Evolutionary conservation across 257 asterid species (phyloP).

Genomic region (Mentha longifolia): DNA sequence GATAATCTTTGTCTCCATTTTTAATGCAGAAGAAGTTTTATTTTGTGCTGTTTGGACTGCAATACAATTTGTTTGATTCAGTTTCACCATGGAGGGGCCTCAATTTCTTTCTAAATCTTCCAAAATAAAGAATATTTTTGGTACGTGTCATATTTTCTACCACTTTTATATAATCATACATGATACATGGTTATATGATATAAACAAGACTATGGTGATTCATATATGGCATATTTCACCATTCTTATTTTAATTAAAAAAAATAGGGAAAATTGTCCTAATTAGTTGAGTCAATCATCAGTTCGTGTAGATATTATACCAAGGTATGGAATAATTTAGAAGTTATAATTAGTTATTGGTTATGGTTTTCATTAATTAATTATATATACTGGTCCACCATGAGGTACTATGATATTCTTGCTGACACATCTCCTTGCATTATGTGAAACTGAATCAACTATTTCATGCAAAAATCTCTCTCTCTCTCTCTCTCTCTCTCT

Average conservation of each 20-base stretch:
- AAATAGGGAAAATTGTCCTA: too few species aligned
- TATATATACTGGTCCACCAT: neutral
- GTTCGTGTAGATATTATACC: too few species aligned
- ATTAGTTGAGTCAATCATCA: too few species aligned
- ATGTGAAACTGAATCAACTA: constrained; percentile 27
- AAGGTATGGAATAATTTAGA: too few species aligned
- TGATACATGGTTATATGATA: neutral
- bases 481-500: constrained; percentile 2
- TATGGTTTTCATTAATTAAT: neutral
- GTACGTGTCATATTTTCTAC: neutral
- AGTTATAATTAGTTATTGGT: too few species aligned
- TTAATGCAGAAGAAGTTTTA: neutral
- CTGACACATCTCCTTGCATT: constrained; percentile 7
- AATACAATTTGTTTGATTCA: constrained; percentile 12
- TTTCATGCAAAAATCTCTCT: constrained; percentile 17
- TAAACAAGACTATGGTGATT: too few species aligned
- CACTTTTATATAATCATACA: neutral
- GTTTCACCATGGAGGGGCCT: constrained; percentile 23
- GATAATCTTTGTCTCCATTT: neutral
- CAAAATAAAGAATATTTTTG: neutral
- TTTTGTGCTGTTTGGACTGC: constrained; percentile 1
- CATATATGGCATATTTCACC: too few species aligned
- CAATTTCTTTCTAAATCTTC: constrained; percentile 7
- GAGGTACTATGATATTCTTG: constrained; percentile 28
- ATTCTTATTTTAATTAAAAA: too few species aligned